Evolutionary conservation across 192 early-diverging fungal species (phyloP), one percentile per base, ranked within the genome.

Genomic region (Gorgonomyces haynaldii): DNA sequence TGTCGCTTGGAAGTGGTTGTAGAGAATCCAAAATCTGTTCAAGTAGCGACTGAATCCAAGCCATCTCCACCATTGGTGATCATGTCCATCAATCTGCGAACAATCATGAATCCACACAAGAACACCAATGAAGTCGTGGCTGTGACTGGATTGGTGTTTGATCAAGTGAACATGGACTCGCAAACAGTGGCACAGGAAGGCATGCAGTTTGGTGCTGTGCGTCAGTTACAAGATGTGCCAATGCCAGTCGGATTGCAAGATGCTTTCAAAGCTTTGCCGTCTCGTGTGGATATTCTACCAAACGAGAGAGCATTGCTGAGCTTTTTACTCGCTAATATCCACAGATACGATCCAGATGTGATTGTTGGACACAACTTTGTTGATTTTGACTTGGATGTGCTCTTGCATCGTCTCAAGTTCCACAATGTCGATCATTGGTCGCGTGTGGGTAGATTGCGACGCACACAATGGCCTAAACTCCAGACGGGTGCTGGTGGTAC

Each of bases 351-450:
- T 50, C 92, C 96, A 0, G 96, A 99, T 65, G 67, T 99, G 0
- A 63, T 99, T 45, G 84, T 93, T 6, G 89, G 92, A 13, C 96
- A 99, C 70, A 96, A 96, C 50, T 89, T 99, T 68, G 74, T 88
- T 47, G 92, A 91, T 9, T 93, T 95, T 56, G 88, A 89, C 55
- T 67, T 99, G 24, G 90, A 91, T 50, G 82, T 97, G 6, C 65
- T 99, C 1, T 62, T 97, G 37, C 86, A 92, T 56, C 85, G 96
- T 20, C 87, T 97, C 86, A 89, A 88, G 47, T 70, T 61, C n/a
- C 67, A 78, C 21, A 81, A 78, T 3, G 75, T 74, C 5, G 72
- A 77, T 28, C 66, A 80, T 25, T 99, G 96, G 96, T 86, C 85
- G 7, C 70, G 71, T 37, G 62, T 99, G 13, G 96, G 96, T 4